Percentiles rank a stretch among this genome's conserved stretches.
Evolutionary conservation across 768 basidiomycete genomes (phyloP).

Genomic region (Leucosporidium scottii): DNA sequence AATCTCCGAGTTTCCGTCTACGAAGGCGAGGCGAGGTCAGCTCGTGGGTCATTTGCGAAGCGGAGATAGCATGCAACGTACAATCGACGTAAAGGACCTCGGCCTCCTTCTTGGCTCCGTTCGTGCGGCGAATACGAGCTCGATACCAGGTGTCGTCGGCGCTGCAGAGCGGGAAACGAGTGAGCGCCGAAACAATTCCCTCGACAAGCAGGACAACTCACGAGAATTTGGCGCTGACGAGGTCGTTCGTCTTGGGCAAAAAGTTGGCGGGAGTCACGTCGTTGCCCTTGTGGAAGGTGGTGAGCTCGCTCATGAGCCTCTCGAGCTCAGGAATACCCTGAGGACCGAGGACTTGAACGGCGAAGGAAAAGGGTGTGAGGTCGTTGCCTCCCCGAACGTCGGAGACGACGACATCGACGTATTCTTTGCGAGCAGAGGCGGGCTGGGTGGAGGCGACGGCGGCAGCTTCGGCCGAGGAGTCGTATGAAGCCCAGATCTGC

Average conservation of each 20-base stretch:
- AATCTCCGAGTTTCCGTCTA: conserved; percentile 81
- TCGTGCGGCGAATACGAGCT: conserved; percentile 78
- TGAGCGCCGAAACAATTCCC: too few species aligned
- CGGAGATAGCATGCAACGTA: not conserved
- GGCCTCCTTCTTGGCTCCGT: conserved; percentile 82
- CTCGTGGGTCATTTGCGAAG: too few species aligned
- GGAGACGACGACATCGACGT: conserved; percentile 85
- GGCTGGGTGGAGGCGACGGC: conserved; percentile 45
- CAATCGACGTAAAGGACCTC: conserved; percentile 80
- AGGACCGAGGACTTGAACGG: conserved; percentile 76
- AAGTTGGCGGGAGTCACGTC: conserved; percentile 59
- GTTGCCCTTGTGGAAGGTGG: conserved; percentile 68
- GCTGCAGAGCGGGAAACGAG: not conserved
- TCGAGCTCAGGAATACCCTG: conserved; percentile 85
- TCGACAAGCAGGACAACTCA: not conserved
- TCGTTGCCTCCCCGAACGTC: conserved; percentile 68
- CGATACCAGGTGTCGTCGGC: conserved; percentile 87
- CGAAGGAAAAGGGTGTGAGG: conserved; percentile 60
- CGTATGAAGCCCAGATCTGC: conserved; percentile 81
- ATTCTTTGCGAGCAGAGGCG: conserved; percentile 56
- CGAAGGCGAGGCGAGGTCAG: conserved; percentile 47
- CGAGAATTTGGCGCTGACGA: conserved; percentile 90
- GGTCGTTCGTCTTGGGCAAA: conserved; percentile 71
- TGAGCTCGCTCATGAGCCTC: conserved; percentile 89
- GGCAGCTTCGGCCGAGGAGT: conserved; percentile 51